phyloP scores from a whole-genome alignment of 495 filamentous ascomycete species.

The Xylaria palmicola region DNA sequence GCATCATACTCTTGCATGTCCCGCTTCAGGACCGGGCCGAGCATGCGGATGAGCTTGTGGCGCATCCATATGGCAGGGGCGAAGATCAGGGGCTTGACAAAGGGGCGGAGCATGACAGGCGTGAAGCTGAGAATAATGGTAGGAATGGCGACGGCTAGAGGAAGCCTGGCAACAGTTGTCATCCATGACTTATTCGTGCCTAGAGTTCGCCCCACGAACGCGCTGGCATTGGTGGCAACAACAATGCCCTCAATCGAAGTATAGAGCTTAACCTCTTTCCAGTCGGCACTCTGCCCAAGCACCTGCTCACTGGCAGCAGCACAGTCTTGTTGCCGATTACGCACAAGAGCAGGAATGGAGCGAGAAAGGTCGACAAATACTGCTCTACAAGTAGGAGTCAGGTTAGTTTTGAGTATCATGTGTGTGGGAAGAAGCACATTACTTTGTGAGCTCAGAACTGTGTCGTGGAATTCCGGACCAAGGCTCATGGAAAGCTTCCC shows the following conservation, averaged over 20 bases:
- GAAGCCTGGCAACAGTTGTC: not conserved
- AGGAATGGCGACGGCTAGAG: no score
- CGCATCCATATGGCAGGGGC: not conserved
- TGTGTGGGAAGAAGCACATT: no score
- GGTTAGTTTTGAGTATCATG: not conserved
- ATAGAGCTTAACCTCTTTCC: not conserved
- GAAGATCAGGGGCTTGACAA: not conserved
- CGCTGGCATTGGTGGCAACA: not conserved
- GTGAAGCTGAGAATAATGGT: not conserved
- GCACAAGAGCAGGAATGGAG: not conserved
- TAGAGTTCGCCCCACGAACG: not conserved
- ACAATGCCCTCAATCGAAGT: not conserved
- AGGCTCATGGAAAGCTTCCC: not conserved
- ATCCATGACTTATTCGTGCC: not conserved
- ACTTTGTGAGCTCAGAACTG: no score
- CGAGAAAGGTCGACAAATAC: not conserved
- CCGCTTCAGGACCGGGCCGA: not conserved
- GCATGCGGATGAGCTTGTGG: not conserved
- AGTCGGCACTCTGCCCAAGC: not conserved
- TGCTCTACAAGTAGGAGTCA: not conserved
- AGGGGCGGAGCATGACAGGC: not conserved
- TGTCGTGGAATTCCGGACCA: no score
- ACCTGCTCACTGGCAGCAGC: not conserved
- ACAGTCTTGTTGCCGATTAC: not conserved
- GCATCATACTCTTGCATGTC: not conserved